phyloP scores from a whole-genome alignment of 2,329 filamentous ascomycete genomes.

The Dendryphion nanum region DNA sequence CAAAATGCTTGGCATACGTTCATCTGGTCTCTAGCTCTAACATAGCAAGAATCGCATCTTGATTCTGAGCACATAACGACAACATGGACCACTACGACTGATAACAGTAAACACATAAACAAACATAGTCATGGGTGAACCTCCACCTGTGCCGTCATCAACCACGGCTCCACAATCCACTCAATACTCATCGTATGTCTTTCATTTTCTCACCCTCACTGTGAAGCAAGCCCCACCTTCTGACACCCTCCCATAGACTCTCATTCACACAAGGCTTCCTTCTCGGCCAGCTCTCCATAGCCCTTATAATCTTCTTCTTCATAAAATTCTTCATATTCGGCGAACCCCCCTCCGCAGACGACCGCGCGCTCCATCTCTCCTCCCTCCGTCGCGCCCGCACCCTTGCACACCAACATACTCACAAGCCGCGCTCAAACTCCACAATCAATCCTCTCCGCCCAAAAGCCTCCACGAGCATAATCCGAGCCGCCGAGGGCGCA shows the following conservation, averaged over 20 bases:
- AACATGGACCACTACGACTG: no score
- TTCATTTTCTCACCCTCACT: neutral
- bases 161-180: conserved; percentile 10
- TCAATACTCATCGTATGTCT: conserved; percentile 17
- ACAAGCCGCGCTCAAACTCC: conserved; percentile 31
- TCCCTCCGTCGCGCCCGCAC: conserved; percentile 72
- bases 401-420: conserved; percentile 59
- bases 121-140: conserved; percentile 2
- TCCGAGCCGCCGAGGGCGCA: conserved; percentile 44
- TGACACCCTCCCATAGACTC: conserved; percentile 54
- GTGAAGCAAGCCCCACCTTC: no score
- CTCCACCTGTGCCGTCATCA: neutral
- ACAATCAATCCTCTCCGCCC: conserved; percentile 32
- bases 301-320: conserved; percentile 86
- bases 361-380: conserved; percentile 72
- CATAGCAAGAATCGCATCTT: no score
- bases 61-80: no score
- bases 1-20: no score
- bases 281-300: conserved; percentile 87
- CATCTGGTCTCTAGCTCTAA: no score
- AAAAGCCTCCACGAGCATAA: conserved; percentile 38
- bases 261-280: conserved; percentile 94
- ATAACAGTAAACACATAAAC: no score
- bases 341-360: conserved; percentile 81
- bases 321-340: conserved; percentile 99